These are phyloP conservation scores for Oryza rufipogon DNA, from an alignment of 176 grass and related monocot species.

Conservation along the genomic window DNA sequence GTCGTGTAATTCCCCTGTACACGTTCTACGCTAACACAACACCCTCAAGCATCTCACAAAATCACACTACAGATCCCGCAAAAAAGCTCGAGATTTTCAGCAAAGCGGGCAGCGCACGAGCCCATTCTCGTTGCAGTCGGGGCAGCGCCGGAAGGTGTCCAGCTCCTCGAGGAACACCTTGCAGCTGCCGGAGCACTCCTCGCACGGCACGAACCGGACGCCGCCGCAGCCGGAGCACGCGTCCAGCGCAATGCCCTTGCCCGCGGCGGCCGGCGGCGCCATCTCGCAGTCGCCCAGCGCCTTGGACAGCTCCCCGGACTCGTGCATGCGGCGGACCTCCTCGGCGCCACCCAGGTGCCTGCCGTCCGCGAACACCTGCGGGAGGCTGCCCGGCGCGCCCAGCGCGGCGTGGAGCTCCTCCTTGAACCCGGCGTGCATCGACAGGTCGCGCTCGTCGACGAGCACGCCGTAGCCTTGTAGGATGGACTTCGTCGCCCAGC, in stretches of 20 bases:
- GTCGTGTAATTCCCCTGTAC: conserved; percentile 46
- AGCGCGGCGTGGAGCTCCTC: conserved; percentile 71
- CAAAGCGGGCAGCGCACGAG: conserved; percentile 78
- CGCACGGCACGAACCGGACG: conserved; percentile 83
- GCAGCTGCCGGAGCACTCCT: conserved; percentile 95
- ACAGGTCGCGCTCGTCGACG: conserved; percentile 90
- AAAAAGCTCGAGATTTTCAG: conserved; percentile 40
- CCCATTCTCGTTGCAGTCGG: conserved; percentile 96
- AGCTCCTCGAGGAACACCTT: conserved; percentile 82
- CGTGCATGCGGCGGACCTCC: conserved; percentile 74
- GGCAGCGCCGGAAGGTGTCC: conserved; percentile 70
- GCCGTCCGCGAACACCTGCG: conserved; percentile 73
- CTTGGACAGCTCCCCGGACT: conserved; percentile 60
- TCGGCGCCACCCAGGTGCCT: conserved; percentile 69
- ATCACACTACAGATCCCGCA: conserved; percentile 23
- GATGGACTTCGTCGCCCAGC: conserved; percentile 64
- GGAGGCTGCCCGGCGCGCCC: conserved; percentile 50
- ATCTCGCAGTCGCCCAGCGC: conserved; percentile 64
- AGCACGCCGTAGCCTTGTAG: conserved; percentile 71
- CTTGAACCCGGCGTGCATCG: conserved; percentile 85
- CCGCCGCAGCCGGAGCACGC: conserved; percentile 83
- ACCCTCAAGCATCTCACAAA: background rate
- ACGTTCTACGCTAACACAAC: conserved; percentile 15
- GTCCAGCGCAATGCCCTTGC: conserved; percentile 33
- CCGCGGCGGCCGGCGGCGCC: conserved; percentile 28